These are phyloP conservation scores for Triangularia setosa DNA, from an alignment of 2,329 filamentous ascomycete species.

Conservation along the genomic window DNA sequence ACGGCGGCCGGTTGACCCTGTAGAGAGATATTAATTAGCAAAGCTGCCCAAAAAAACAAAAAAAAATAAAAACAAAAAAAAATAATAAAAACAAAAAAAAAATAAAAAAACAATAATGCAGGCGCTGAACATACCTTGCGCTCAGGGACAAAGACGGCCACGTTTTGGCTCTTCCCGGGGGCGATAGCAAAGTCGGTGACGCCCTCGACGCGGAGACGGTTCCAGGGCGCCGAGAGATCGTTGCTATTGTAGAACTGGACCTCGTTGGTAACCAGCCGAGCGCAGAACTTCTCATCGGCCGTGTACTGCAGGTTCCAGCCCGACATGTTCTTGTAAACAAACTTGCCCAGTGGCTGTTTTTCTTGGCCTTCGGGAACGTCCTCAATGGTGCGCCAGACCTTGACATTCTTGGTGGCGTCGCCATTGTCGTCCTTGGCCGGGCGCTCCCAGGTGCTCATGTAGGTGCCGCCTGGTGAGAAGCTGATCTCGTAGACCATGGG, in stretches of 20 bases:
- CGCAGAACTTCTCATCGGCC: constrained; percentile 87
- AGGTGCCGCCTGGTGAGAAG: constrained; percentile 90
- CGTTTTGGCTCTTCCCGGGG: constrained; percentile 82
- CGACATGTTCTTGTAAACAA: constrained; percentile 92
- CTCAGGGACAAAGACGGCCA: constrained; percentile 93
- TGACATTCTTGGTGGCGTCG: constrained; percentile 92
- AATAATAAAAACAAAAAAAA: no score
- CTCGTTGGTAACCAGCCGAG: constrained; percentile 91
- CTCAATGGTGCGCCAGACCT: constrained; percentile 87
- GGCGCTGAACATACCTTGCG: constrained; percentile 64
- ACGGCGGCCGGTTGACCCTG: constrained; percentile 90
- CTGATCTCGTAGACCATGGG: constrained; percentile 88
- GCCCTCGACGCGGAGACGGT: constrained; percentile 89
- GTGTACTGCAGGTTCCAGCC: constrained; percentile 99
- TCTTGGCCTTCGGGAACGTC: constrained; percentile 57
- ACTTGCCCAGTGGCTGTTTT: constrained; percentile 76
- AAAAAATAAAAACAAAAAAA: no score
- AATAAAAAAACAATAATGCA: no score
- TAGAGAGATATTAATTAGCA: background rate
- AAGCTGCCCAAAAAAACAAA: background rate
- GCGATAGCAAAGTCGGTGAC: constrained; percentile 85
- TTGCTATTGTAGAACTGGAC: constrained; percentile 94
- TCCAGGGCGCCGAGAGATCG: constrained; percentile 84
- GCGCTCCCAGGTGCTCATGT: constrained; percentile 94
- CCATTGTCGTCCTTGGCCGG: constrained; percentile 89